Base-by-base conservation (phyloP, 176 grass and related monocot species). In the Cenchrus purpureus region DNA sequence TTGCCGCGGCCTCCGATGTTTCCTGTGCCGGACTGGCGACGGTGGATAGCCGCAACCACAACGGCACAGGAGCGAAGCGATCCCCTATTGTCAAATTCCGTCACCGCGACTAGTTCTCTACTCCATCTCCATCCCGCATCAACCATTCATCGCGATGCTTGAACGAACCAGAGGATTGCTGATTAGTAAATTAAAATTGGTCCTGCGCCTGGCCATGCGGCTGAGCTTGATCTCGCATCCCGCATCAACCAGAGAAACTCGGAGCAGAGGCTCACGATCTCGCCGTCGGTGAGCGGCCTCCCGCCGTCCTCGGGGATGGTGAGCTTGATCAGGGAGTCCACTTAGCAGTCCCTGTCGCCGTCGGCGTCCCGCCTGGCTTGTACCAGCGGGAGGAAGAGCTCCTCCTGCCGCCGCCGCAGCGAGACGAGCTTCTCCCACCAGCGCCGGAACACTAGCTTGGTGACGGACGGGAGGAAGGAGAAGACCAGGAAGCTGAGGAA, bases 401-500 rank as follows among this genome's bases (percentile, higher is more conserved):
- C 79, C 85, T 89, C 86, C 78, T 93, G 89, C 4, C 72, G 85
- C 25, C 86, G 74, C 34, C 89, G 84, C 16, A 97, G 60, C 16
- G 84, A 76, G 9, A 87, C 2, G 3, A 91, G 75, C 54, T 80
- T 91, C 56, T 73, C 84, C 91, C 91, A 95, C 20, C 88, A 73
- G 25, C 80, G 73, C 20, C 80, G 63, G 86, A 91, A 95, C 60
- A 91, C 70, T 65, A 91, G 9, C 84, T 85, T 95, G 60, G 91
- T 85, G 56, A 95, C n/a, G 34, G 54, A 7, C 6, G 91, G 91
- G 57, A 53, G 42, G 70, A 91, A 68, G 11, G 76, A 14, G 51
- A 95, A 91, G 19, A 95, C 91, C 67, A 81, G 59, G 72, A 89
- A 86, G 81, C 91, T 90, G 52, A 86, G 54, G 74, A 90, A 88